Percentiles rank a stretch among this genome's conserved stretches.
These are phyloP conservation scores for Penicillium manginii DNA, from an alignment of 495 filamentous ascomycete genomes.

Conservation along the genomic window DNA sequence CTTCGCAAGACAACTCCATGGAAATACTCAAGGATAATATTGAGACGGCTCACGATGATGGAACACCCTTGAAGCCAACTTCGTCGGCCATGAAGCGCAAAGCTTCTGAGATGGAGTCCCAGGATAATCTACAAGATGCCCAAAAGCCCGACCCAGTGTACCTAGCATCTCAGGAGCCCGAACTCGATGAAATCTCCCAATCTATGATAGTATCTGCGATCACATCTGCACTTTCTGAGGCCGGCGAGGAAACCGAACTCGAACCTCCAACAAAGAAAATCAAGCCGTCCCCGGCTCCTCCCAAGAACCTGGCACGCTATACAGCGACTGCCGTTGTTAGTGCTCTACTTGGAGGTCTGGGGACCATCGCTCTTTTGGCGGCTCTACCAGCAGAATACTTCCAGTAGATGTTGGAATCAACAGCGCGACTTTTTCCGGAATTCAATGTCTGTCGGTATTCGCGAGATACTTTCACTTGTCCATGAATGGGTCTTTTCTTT, in stretches of 20 bases:
- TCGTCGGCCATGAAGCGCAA: conserved; percentile 36
- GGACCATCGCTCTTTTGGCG: conserved; percentile 53
- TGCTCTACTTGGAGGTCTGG: conserved; percentile 51
- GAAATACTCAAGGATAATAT: neutral
- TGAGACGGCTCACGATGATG: neutral
- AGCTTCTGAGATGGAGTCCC: conserved; percentile 35
- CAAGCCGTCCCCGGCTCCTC: conserved; percentile 25
- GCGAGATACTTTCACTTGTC: neutral
- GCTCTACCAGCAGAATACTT: conserved; percentile 50
- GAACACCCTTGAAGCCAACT: neutral
- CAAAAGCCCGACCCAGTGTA: conserved; percentile 8
- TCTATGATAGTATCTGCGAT: conserved; percentile 22
- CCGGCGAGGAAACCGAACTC: neutral
- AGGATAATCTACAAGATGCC: conserved; percentile 10
- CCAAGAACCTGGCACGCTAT: conserved; percentile 38
- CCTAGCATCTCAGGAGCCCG: conserved; percentile 30
- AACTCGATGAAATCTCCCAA: conserved; percentile 23
- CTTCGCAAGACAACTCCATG: neutral
- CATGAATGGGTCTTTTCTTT: neutral
- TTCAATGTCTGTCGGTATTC: neutral
- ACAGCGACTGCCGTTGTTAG: conserved; percentile 50
- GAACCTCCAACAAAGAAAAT: conserved; percentile 38
- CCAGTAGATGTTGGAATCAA: conserved; percentile 13
- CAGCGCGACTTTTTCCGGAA: neutral
- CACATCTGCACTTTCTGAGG: conserved; percentile 21